These are phyloP conservation scores for Elsinoe necatrix DNA, from an alignment of 2,329 filamentous ascomycete species.

Conservation along the genomic window DNA sequence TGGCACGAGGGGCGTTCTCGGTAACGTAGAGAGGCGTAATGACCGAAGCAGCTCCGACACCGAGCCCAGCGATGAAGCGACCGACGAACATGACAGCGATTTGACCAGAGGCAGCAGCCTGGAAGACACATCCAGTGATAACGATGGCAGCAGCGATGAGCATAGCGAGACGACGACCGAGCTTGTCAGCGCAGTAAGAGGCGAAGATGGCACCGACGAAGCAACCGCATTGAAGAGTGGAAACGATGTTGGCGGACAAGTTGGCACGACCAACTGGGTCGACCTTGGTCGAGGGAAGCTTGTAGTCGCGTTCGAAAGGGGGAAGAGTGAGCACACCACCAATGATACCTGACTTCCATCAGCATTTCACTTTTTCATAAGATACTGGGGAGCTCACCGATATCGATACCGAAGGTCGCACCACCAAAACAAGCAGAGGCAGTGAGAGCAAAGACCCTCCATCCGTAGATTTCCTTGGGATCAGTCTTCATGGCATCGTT, in stretches of 20 bases:
- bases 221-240: slow-evolving; percentile 61
- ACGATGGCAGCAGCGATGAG: slow-evolving; percentile 51
- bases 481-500: slow-evolving; percentile 65
- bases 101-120: slow-evolving; percentile 53
- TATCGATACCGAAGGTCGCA: slow-evolving; percentile 58
- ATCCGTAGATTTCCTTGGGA: slow-evolving; percentile 60
- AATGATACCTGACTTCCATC: slow-evolving; percentile 40
- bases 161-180: slow-evolving; percentile 49
- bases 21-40: slow-evolving; percentile 51
- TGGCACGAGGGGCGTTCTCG: slow-evolving; percentile 51
- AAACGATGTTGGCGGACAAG: slow-evolving; percentile 60
- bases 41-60: slow-evolving; percentile 46
- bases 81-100: slow-evolving; percentile 58
- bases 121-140: slow-evolving; percentile 54
- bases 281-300: slow-evolving; percentile 28
- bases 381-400: slow-evolving; percentile 34
- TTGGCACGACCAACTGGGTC: slow-evolving; percentile 41
- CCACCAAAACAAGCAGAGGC: slow-evolving; percentile 62
- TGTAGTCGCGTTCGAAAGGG: slow-evolving; percentile 51
- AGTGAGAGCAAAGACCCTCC: slow-evolving; percentile 57
- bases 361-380: neutral
- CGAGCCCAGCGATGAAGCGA: slow-evolving; percentile 50
- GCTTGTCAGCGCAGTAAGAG: slow-evolving; percentile 46
- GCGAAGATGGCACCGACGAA: slow-evolving; percentile 57
- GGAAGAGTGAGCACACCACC: slow-evolving; percentile 57